phyloP scores from a whole-genome alignment of 2,329 filamentous ascomycete genomes.

The Pseudogymnoascus sp. region DNA sequence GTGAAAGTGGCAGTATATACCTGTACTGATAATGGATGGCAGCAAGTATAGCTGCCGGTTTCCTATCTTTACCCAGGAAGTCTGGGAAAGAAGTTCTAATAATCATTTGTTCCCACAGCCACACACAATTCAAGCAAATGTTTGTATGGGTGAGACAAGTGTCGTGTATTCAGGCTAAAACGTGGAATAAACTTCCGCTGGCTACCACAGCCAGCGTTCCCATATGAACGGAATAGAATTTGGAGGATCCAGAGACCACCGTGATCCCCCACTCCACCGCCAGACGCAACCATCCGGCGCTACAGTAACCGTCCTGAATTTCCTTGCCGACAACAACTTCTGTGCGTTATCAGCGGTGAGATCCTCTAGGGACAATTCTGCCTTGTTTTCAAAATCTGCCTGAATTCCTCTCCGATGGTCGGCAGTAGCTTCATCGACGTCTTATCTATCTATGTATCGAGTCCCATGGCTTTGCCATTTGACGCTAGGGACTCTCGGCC shows the following conservation, averaged over 20 bases:
- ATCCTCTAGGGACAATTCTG: slow-evolving; percentile 14
- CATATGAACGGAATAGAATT: neutral
- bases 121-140: neutral
- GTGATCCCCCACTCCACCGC: neutral
- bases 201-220: neutral
- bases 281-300: slow-evolving; percentile 12
- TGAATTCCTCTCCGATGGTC: slow-evolving; percentile 13
- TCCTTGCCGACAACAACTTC: slow-evolving; percentile 15
- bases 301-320: slow-evolving; percentile 9
- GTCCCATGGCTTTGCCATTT: slow-evolving; percentile 13
- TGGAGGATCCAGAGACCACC: neutral
- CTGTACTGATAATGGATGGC: neutral
- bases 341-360: slow-evolving; percentile 17
- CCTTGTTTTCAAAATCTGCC: slow-evolving; percentile 15
- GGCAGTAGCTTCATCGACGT: slow-evolving; percentile 12
- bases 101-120: neutral
- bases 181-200: neutral
- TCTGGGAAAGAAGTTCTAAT: neutral
- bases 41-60: neutral
- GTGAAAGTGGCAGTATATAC: neutral
- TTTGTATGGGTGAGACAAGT: neutral
- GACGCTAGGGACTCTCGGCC: slow-evolving; percentile 10
- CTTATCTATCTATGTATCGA: neutral
- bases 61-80: neutral
- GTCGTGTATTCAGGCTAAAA: neutral